Conservation (phyloP, 345 rosid genomes). For the Pistacia integerrima region DNA sequence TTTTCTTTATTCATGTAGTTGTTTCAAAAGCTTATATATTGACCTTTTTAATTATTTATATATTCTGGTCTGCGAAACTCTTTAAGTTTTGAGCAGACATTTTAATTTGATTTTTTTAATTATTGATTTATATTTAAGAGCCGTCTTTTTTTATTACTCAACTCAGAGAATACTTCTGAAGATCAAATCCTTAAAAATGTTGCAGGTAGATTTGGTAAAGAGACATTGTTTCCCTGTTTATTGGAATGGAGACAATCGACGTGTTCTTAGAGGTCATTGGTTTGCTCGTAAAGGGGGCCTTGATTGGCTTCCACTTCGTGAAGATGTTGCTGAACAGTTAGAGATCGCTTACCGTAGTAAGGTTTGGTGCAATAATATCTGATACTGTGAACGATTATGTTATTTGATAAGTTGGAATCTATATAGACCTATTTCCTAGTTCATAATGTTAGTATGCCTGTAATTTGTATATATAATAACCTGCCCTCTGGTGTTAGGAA, state of each 20-base stretch:
- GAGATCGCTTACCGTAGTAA: conserved; percentile 78
- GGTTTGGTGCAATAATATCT: conserved; percentile 42
- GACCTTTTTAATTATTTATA: background rate
- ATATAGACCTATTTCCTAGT: background rate
- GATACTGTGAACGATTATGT: background rate
- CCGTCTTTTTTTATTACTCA: background rate
- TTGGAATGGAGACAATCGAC: conserved; percentile 96
- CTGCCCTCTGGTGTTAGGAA: background rate
- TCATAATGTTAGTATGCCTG: background rate
- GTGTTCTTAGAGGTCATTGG: conserved; percentile 98
- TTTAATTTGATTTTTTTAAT: background rate
- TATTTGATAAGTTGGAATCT: background rate
- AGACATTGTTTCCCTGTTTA: conserved; percentile 93
- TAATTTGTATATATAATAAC: background rate
- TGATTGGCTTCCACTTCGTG: conserved; percentile 95
- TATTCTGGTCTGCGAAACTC: background rate
- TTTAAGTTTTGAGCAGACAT: background rate
- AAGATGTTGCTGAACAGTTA: conserved; percentile 87
- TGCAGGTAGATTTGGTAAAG: conserved; percentile 82
- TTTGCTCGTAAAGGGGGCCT: conserved; percentile 92
- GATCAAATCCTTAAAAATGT: conserved; percentile 22
- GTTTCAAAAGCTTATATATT: background rate
- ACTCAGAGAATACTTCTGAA: conserved; percentile 9
- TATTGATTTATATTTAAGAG: background rate
- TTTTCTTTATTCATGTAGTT: background rate